Base-by-base conservation (phyloP, 192 early-diverging fungal genomes). In the Coemansia reversa region DNA sequence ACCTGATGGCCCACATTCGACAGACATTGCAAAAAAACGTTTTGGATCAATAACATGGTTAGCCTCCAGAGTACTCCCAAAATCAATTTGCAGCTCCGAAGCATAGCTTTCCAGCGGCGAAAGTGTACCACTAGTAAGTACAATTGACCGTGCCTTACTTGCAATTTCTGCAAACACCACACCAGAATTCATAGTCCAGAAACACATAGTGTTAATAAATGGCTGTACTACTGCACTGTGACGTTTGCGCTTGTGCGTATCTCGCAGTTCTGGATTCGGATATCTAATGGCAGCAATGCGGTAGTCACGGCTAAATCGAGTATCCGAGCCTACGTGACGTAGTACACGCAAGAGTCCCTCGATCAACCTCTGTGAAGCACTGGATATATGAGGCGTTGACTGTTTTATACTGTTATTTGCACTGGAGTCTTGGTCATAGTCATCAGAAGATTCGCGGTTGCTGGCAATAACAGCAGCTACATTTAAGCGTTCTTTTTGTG, bases 91-190 rank as follows among this genome's bases (percentile, higher is more conserved):
- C 22, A 89, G 61, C 55, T 89, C 87, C 1, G 84, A 75, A 16
- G 71, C 77, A 25, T 86, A 87, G n/a, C 80, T 83, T 51, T 75
- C 66, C 53, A 89, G 59, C 30, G 88, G 88, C 27, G 88, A 88
- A n/a, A 89, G 76, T 11, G 88, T 89, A 30, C 88, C 88, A 62
- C 86, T 87, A 20, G 86, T 88, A 32, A 89, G 51, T 5, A 89
- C 66, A 18, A 89, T 73, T 0, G 87, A 83, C 8, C 81, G 76
- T 0, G 84, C 60, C n/a, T 61, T 16, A 0, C 62, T 45, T 0
- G 83, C 63, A 8, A 87, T 70, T 30, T 84, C 72, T 2, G 59
- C 45, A 49, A 81, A 81, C 2, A 75, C 52, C 5, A 81, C 57
- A 35, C 69, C 78, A 0, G 78, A 69, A 9, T 67, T 72, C 58